Percentiles rank a stretch among this genome's conserved stretches.
These are phyloP conservation scores for Avena atlantica DNA, from an alignment of 176 grass and related monocot genomes.

Conservation along the genomic window DNA sequence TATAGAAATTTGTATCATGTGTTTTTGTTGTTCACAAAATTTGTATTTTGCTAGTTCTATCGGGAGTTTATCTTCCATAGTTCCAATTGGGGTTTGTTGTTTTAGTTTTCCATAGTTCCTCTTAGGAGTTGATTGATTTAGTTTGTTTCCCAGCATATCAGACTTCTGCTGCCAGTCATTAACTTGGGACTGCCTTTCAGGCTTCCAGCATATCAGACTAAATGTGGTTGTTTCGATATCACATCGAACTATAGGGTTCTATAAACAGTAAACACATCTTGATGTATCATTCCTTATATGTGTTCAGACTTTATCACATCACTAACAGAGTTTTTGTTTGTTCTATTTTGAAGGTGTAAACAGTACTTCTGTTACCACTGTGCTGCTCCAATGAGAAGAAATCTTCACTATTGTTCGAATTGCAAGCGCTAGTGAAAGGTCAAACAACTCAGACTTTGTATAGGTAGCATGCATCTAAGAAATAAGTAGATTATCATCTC, in stretches of 20 bases:
- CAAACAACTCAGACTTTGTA: background rate
- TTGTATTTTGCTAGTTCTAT: background rate
- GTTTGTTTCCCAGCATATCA: background rate
- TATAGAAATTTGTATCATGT: background rate
- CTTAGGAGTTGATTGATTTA: background rate
- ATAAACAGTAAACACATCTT: conserved; percentile 13
- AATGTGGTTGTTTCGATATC: background rate
- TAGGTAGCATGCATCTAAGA: background rate
- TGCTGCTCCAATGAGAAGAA: conserved; percentile 55
- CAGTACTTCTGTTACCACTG: conserved; percentile 77
- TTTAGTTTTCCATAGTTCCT: background rate
- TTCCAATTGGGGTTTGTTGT: background rate
- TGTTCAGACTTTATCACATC: conserved; percentile 10
- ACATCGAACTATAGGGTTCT: background rate
- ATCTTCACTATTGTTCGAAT: conserved; percentile 49
- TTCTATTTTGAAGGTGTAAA: conserved; percentile 62
- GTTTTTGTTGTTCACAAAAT: background rate
- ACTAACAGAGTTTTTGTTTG: background rate
- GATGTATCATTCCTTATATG: conserved; percentile 4
- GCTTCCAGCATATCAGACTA: background rate
- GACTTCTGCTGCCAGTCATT: background rate
- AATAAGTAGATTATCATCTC: conserved; percentile 23
- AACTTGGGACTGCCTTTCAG: conserved; percentile 15
- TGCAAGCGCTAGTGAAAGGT: conserved; percentile 44
- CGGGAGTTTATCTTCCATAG: background rate